phyloP scores from a whole-genome alignment of 2,329 filamentous ascomycete genomes.

The Colletotrichum magnum region DNA sequence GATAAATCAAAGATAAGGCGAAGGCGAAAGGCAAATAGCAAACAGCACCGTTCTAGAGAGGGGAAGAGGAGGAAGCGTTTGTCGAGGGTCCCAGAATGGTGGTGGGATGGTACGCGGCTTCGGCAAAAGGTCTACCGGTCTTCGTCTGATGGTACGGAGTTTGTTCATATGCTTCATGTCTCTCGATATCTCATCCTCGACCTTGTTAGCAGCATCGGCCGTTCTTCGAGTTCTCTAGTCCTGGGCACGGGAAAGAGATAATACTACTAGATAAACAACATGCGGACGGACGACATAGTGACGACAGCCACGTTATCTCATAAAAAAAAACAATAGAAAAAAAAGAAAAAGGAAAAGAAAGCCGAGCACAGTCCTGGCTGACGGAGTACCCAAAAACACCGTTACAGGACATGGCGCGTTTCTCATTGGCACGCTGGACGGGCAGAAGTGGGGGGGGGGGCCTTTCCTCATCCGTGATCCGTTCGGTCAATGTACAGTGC shows the following conservation, averaged over 20 bases:
- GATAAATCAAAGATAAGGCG: slow-evolving; percentile 33
- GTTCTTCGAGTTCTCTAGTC: neutral
- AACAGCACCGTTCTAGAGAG: neutral
- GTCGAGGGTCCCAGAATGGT: neutral
- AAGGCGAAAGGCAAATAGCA: slow-evolving; percentile 13
- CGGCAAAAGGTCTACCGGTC: slow-evolving; percentile 26
- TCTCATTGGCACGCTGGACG: slow-evolving; percentile 3
- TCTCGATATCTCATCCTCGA: neutral
- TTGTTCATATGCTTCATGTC: neutral
- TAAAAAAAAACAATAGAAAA: too few relatives aligned
- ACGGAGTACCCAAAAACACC: neutral
- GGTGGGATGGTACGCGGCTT: slow-evolving; percentile 15
- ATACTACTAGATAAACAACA: too few relatives aligned
- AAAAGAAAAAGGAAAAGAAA: slow-evolving; percentile 3
- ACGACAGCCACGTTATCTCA: too few relatives aligned
- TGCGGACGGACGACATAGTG: neutral
- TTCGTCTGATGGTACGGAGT: slow-evolving; percentile 27
- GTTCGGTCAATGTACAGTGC: slow-evolving; percentile 30
- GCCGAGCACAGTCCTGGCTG: neutral
- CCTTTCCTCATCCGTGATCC: slow-evolving; percentile 36
- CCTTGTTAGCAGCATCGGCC: slow-evolving; percentile 1
- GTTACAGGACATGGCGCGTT: slow-evolving; percentile 8
- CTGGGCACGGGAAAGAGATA: too few relatives aligned
- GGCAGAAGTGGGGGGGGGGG: slow-evolving; percentile 5
- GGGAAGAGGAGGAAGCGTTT: neutral